Evolutionary conservation across 352 stramenopile species (phyloP).

Genomic region (Pythium monospermum): DNA sequence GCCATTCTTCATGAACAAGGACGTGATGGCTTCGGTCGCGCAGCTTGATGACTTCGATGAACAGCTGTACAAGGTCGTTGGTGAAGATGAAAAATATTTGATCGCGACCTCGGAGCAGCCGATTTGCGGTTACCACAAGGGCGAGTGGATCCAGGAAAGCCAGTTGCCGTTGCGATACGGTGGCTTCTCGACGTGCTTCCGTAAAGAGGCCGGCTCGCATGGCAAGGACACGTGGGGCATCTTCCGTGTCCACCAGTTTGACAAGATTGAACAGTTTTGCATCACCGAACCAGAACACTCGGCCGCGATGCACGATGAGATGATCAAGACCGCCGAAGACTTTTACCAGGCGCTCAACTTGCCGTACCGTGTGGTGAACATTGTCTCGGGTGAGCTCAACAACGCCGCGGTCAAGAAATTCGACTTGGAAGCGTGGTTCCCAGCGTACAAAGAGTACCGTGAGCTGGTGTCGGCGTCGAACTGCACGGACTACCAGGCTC

Average conservation of each 20-base stretch:
- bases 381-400: slow-evolving; percentile 97
- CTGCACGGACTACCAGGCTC: slow-evolving; percentile 98
- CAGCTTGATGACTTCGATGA: slow-evolving; percentile 99
- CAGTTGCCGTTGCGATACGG: slow-evolving; percentile 81
- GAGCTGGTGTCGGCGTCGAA: slow-evolving; percentile 99
- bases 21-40: slow-evolving; percentile 96
- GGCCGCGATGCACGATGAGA: slow-evolving; percentile 90
- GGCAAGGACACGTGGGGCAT: slow-evolving; percentile 99
- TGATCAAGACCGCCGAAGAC: slow-evolving; percentile 91
- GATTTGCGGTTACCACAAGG: slow-evolving; percentile 98
- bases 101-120: slow-evolving; percentile 99
- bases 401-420: slow-evolving; percentile 99
- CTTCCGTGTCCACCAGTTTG: slow-evolving; percentile 99
- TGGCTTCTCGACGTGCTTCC: slow-evolving; percentile 99
- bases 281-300: slow-evolving; percentile 94
- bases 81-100: slow-evolving; percentile 98
- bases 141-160: slow-evolving; percentile 87
- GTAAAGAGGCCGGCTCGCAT: slow-evolving; percentile 98
- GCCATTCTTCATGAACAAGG: slow-evolving; percentile 99
- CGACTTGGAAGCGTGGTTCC: slow-evolving; percentile 99
- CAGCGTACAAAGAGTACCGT: slow-evolving; percentile 97
- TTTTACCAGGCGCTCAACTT: slow-evolving; percentile 98
- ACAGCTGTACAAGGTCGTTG: slow-evolving; percentile 98
- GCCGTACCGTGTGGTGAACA: slow-evolving; percentile 99
- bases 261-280: slow-evolving; percentile 99